Evolutionary conservation across 768 basidiomycete species (phyloP), one percentile per base, ranked within the genome.

Genomic region (Amanita rimosa): DNA sequence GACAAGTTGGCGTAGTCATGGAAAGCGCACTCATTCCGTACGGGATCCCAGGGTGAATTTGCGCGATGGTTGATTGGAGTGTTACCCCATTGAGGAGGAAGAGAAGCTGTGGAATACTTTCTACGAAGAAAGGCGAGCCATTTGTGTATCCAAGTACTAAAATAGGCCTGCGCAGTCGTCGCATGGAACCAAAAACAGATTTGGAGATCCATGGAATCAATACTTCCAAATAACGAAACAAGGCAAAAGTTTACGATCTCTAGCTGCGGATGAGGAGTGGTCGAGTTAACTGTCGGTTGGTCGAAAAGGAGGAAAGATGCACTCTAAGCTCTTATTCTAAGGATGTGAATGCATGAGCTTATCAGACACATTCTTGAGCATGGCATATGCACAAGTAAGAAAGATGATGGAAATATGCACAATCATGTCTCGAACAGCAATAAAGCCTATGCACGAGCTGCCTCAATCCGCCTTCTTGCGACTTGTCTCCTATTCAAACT

Each of bases 381-480:
- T 48, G 24, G 7, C 24, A 48, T 24, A 48, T 24, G 37, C 46
- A 29, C 40, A n/a, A 19, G 46, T 38, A 38, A 4, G 13, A 9
- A 27, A 3, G 13, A 10, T 2, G 24, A 31, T 19, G 7, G 14
- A 17, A 17, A 37, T 14, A 35, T 21, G 38, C 39, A 34, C 14
- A 16, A 31, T 44, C 27, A 50, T 19, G 26, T 4, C 33, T n/a
- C 33, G 8, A 13, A 31, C 9, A 43, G 9, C 11, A n/a, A 1
- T 21, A 8, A 33, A 35, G 11, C 7, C 44, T 46, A 51, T 51
- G 36, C n/a, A 40, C 50, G 85, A 33, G 73, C 79, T 59, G 90
- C 90, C 71, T 89, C 85, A 60, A 91, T 90, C 58, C 89, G 79
- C 75, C 73, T 85, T 71, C 88, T 79, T 57, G 89, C 89, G 22